Evolutionary conservation across 208 protist genomes (phyloP), one percentile per base, ranked within the genome.

Genomic region (Trypanosoma theileri): DNA sequence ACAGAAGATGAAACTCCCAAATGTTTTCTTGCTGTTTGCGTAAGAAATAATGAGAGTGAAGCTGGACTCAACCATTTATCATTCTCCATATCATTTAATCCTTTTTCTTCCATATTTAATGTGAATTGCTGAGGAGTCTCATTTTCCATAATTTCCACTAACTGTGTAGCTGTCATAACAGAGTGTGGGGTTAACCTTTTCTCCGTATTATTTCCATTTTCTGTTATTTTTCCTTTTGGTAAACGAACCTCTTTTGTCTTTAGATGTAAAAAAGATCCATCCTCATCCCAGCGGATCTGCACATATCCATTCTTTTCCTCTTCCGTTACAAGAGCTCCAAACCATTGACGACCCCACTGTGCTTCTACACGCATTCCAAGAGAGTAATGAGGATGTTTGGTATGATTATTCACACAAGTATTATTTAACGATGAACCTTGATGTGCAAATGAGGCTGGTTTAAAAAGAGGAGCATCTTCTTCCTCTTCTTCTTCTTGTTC

Each of bases 251-350:
- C 82, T 13, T 73, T 70, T 6, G 75, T 35, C 7, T 75, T 63
- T 12, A 92, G 50, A 69, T 92, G 86, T 31, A 92, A 35, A 13
- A 81, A 48, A 10, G 84, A 84, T 16, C 52, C 77, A 62, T 93
- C 84, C 35, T 84, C 80, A 16, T 75, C 71, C 83, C 84, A 88
- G 26, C 75, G 62, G 61, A 93, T 75, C 63, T 88, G 82, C 66
- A 91, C 84, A 59, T 83, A 91, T 24, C 82, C 82, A 64, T 81
- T 75, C 4, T 73, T 66, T 55, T 82, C 80, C 3, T 73, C 71
- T 46, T 80, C 78, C 1, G 59, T 74, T 3, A 89, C 69, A 16
- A 67, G 62, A 8, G 84, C 88, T 0, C 70, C 67, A 66, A 76
- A 87, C 85, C 88, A 93, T 28, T 67, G 59, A 22, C 76, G 51